Conservation (phyloP, 2,329 filamentous ascomycete species). For the Iodosphaeria phyllophila region DNA sequence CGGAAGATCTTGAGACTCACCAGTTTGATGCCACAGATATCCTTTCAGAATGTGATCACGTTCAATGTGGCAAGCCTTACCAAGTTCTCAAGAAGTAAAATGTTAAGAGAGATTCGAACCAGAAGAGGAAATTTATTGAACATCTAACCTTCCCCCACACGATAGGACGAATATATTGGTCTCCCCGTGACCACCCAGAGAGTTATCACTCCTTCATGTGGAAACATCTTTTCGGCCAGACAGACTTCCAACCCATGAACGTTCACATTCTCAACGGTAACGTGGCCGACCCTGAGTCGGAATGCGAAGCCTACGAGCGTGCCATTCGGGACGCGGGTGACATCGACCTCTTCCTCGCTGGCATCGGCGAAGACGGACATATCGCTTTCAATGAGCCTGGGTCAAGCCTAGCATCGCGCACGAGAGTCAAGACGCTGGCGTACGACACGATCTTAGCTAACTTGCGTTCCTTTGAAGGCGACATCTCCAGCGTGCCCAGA, state of each 20-base stretch:
- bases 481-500: slow-evolving; percentile 54
- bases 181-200: slow-evolving; percentile 69
- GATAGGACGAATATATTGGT: slow-evolving; percentile 68
- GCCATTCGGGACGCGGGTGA: slow-evolving; percentile 58
- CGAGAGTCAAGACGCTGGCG: slow-evolving; percentile 70
- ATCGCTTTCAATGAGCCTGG: slow-evolving; percentile 86
- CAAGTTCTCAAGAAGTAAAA: not conserved
- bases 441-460: slow-evolving; percentile 79
- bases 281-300: slow-evolving; percentile 52
- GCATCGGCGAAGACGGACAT: slow-evolving; percentile 73
- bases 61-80: slow-evolving; percentile 63
- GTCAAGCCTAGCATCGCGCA: slow-evolving; percentile 57
- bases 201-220: slow-evolving; percentile 91
- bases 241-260: slow-evolving; percentile 65
- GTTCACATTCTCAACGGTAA: slow-evolving; percentile 77
- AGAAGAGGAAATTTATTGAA: not conserved
- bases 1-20: slow-evolving; percentile 18
- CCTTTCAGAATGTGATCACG: slow-evolving; percentile 74
- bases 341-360: slow-evolving; percentile 72
- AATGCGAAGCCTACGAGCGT: slow-evolving; percentile 64
- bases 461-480: slow-evolving; percentile 64
- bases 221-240: slow-evolving; percentile 74
- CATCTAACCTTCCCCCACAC: not conserved
- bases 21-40: slow-evolving; percentile 41
- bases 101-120: slow-evolving; percentile 5